phyloP scores from a whole-genome alignment of 768 basidiomycete species.

The Phanerodontia chrysosporium region DNA sequence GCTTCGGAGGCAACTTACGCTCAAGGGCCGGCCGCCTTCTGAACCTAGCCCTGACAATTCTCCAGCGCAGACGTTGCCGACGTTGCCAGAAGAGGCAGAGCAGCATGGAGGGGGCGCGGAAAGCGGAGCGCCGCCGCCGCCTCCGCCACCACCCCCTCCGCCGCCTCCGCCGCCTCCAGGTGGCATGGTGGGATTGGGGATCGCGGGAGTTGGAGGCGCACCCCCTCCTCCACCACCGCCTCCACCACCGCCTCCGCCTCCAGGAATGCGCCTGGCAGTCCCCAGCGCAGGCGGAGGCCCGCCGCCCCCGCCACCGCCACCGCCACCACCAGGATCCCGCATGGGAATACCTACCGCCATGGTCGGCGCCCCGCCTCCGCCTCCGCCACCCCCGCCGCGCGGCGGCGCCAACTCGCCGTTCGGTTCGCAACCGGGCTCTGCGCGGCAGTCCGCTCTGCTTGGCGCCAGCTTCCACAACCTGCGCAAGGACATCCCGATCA shows the following conservation, averaged over 20 bases:
- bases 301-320: constrained; percentile 33
- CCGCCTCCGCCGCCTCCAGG: constrained; percentile 36
- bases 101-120: constrained; percentile 14
- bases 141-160: constrained; percentile 30
- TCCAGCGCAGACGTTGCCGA: constrained; percentile 29
- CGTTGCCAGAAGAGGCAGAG: constrained; percentile 38
- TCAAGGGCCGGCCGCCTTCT: constrained; percentile 41
- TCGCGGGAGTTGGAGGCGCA: constrained; percentile 2
- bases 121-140: constrained; percentile 27
- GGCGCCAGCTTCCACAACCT: constrained; percentile 55
- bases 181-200: constrained; percentile 27
- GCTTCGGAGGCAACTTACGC: constrained; percentile 52
- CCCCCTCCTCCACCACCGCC: constrained; percentile 31
- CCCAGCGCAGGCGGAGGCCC: constrained; percentile 15
- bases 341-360: constrained; percentile 24
- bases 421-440: constrained; percentile 40
- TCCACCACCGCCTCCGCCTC: constrained; percentile 30
- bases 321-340: constrained; percentile 30
- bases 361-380: constrained; percentile 28
- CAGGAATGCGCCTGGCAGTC: constrained; percentile 3
- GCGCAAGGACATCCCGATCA: constrained; percentile 83
- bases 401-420: constrained; percentile 30
- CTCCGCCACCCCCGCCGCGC: constrained; percentile 34
- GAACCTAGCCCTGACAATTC: constrained; percentile 31
- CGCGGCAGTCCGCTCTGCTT: constrained; percentile 56